These are phyloP conservation scores for Lotmaria passim DNA, from an alignment of 208 protist genomes.

Conservation along the genomic window DNA sequence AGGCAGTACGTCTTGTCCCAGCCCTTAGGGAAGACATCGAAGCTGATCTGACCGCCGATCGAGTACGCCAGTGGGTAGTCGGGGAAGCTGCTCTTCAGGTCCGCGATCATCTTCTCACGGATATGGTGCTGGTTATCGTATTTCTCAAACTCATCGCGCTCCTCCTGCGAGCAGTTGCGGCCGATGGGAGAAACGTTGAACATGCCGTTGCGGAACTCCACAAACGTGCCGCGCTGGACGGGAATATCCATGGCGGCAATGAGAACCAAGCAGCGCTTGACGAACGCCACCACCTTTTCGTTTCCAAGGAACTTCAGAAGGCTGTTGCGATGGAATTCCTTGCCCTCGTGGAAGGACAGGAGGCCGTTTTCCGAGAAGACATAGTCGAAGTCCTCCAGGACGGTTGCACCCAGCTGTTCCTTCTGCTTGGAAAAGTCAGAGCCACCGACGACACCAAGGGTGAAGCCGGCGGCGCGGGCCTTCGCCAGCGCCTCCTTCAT, in stretches of 20 bases:
- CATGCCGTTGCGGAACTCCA: conserved; percentile 99
- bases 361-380: conserved; percentile 99
- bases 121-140: conserved; percentile 97
- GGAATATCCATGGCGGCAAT: conserved; percentile 98
- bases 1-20: conserved; percentile 99
- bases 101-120: conserved; percentile 93
- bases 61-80: conserved; percentile 96
- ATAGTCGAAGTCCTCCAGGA: conserved; percentile 96
- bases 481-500: conserved; percentile 90
- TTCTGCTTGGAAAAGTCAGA: conserved; percentile 98
- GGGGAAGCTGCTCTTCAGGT: conserved; percentile 83
- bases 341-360: conserved; percentile 88
- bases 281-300: conserved; percentile 93
- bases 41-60: conserved; percentile 99
- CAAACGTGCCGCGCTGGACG: conserved; percentile 99
- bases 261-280: conserved; percentile 95
- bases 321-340: conserved; percentile 91
- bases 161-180: conserved; percentile 97
- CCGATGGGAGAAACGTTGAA: conserved; percentile 99
- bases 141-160: conserved; percentile 98
- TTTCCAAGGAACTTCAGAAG: conserved; percentile 94
- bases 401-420: conserved; percentile 95
- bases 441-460: conserved; percentile 98
- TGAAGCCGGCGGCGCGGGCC: conserved; percentile 85
- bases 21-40: conserved; percentile 99